Evolutionary conservation across 768 basidiomycete genomes (phyloP).

Genomic region (Podaxis pistillaris): DNA sequence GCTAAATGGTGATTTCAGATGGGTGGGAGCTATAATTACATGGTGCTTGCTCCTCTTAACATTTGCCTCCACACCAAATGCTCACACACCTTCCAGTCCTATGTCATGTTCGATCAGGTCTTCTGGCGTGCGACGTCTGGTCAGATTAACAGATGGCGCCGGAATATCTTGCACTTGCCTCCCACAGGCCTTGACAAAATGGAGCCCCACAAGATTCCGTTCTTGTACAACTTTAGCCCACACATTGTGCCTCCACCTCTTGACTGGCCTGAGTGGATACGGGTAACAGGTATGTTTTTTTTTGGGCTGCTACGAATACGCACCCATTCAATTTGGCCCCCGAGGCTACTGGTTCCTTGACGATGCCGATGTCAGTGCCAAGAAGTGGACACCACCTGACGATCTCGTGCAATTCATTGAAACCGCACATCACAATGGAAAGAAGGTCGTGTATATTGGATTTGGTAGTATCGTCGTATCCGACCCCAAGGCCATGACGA

Average conservation of each 20-base stretch:
- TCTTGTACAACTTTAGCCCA: constrained; percentile 97
- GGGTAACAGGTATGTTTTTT: constrained; percentile 66
- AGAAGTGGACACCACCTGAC: constrained; percentile 86
- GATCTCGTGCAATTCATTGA: constrained; percentile 84
- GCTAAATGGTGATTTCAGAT: constrained; percentile 46
- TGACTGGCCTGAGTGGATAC: constrained; percentile 99
- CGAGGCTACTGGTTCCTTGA: constrained; percentile 97
- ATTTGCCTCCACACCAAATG: neutral
- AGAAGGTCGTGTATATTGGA: constrained; percentile 96
- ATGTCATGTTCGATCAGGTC: constrained; percentile 96
- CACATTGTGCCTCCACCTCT: constrained; percentile 87
- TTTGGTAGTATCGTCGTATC: constrained; percentile 98
- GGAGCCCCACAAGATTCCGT: constrained; percentile 97
- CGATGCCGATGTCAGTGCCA: constrained; percentile 83
- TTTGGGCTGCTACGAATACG: neutral
- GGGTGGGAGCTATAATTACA: constrained; percentile 98
- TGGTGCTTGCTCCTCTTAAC: constrained; percentile 49
- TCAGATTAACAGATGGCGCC: constrained; percentile 93
- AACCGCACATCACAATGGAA: constrained; percentile 65
- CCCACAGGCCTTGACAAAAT: constrained; percentile 91
- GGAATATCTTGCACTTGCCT: constrained; percentile 68
- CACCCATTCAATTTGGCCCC: neutral
- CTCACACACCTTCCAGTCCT: constrained; percentile 52
- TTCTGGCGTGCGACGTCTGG: constrained; percentile 96
- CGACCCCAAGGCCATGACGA: constrained; percentile 91